Base-by-base conservation (phyloP, 2,329 filamentous ascomycete genomes). In the Pseudogymnoascus sp. region DNA sequence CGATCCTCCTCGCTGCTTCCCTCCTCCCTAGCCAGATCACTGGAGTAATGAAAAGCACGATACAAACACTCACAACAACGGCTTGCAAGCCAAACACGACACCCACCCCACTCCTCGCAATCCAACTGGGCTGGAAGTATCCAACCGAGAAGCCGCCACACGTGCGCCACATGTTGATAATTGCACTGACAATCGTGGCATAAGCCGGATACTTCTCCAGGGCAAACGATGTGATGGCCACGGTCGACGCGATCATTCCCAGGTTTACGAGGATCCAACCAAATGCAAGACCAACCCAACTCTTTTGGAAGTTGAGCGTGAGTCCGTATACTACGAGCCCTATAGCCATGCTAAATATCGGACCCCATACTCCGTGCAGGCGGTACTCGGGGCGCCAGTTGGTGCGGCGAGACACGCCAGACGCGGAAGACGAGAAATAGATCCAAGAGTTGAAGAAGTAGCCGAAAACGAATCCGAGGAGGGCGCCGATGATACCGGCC, bases 151-250 rank as follows among this genome's bases (percentile, higher is more conserved):
- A 76, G 1, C 75, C 75, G n/a, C 75, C 74, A 9, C 72, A 72
- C 3, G 74, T 75, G 5, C 75, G 72, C 74, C 75, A 76, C 67
- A 75, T 73, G 62, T 76, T 76, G 60, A 76, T 67, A 25, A 75
- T 75, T 2, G 73, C 72, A 0, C 70, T 72, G 36, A 75, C 74
- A 4, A 68, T 66, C 1, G 75, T 74, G 1, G 75, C 66, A 43
- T 75, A 70, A 2, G 68, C 64, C 3, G 74, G 75, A 61, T 74
- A 76, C 56, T 73, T 75, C 25, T 76, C 75, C 2, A 76, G 69
- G 0, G 68, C 70, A 64, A 73, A 76, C 14, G 74, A 69, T 0
- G 73, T 75, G n/a, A 76, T 74, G 3, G 73, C 70, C 7, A 75
- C 74, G 53, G 72, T 73, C 5, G 66, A 74, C 6, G 66, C 72